phyloP scores from a whole-genome alignment of 2,329 filamentous ascomycete genomes.

The Aspergillus sp. region DNA sequence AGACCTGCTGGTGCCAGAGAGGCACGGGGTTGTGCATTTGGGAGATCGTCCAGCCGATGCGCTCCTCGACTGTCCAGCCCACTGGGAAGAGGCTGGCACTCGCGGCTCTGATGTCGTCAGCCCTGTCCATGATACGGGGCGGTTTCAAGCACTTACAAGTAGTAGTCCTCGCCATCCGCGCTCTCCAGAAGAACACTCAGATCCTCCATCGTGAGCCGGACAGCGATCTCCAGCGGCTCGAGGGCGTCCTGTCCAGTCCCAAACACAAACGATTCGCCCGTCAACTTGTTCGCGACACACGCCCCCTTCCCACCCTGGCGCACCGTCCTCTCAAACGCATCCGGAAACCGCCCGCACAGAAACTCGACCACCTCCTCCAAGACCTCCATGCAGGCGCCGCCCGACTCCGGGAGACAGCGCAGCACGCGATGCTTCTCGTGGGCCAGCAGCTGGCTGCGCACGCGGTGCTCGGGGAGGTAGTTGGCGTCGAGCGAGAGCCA shows the following conservation, averaged over 20 bases:
- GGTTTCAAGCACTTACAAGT: conserved; percentile 28
- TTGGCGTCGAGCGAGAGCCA: conserved; percentile 43
- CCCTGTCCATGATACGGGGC: background rate
- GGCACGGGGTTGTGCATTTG: conserved; percentile 40
- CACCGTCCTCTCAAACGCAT: conserved; percentile 35
- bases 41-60: conserved; percentile 42
- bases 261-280: conserved; percentile 35
- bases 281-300: conserved; percentile 36
- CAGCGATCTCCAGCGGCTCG: conserved; percentile 42
- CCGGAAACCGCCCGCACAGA: conserved; percentile 35
- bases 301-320: conserved; percentile 15
- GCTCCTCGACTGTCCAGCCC: conserved; percentile 41
- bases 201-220: conserved; percentile 44
- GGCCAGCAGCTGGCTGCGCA: conserved; percentile 34
- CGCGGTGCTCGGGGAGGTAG: conserved; percentile 36
- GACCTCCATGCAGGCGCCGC: conserved; percentile 39
- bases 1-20: conserved; percentile 41
- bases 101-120: conserved; percentile 30
- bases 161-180: conserved; percentile 39
- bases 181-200: conserved; percentile 41
- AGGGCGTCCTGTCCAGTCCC: conserved; percentile 22
- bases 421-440: conserved; percentile 34
- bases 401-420: conserved; percentile 36
- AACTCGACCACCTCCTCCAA: conserved; percentile 39
- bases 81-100: conserved; percentile 46